These are phyloP conservation scores for Alternaria hordeiaustralica DNA, from an alignment of 2,329 filamentous ascomycete species.

Conservation along the genomic window DNA sequence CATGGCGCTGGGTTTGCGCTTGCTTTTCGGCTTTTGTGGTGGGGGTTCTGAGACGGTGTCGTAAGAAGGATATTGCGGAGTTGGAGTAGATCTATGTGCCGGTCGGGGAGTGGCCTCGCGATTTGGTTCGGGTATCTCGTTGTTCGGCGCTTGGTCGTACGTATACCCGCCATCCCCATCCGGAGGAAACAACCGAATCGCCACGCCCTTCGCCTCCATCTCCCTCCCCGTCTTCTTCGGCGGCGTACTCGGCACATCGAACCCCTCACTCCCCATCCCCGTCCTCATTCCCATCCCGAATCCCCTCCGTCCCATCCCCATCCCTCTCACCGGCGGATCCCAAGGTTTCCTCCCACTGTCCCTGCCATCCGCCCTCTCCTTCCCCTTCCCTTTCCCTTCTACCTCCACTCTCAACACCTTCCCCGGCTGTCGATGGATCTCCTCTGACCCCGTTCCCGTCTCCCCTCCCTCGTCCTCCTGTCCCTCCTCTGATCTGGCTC, in stretches of 20 bases:
- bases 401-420: background rate
- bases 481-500: background rate
- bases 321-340: conserved; percentile 29
- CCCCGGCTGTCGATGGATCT: background rate
- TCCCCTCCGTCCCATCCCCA: background rate
- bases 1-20: background rate
- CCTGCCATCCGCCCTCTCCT: background rate
- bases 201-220: background rate
- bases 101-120: background rate
- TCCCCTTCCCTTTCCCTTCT: background rate
- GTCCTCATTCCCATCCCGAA: background rate
- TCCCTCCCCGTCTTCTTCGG: background rate
- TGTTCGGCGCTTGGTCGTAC: background rate
- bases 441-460: background rate
- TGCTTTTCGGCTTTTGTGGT: background rate
- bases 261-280: background rate
- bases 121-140: background rate
- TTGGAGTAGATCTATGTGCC: fast-evolving
- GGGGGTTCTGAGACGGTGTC: background rate
- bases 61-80: background rate
- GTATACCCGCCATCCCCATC: background rate
- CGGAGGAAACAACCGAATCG: background rate
- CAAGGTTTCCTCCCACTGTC: conserved; percentile 27
- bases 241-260: background rate
- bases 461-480: background rate